Conservation (phyloP, 2,329 filamentous ascomycete genomes). For the Acrodontium crateriforme region DNA sequence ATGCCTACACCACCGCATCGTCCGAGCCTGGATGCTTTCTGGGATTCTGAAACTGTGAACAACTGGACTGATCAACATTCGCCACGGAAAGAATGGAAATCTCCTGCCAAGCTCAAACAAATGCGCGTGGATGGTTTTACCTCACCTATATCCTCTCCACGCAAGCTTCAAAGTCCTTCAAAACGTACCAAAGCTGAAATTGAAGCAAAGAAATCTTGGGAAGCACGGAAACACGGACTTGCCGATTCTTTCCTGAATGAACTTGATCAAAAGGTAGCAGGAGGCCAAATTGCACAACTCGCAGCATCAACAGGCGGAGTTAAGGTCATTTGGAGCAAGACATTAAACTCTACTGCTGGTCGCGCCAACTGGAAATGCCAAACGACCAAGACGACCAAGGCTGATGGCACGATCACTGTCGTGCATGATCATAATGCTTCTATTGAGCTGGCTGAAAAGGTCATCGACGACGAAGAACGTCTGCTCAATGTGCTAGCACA, state of each 20-base stretch:
- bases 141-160: slow-evolving; percentile 23
- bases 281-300: slow-evolving; percentile 44
- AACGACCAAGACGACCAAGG: slow-evolving; percentile 22
- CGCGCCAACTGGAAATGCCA: slow-evolving; percentile 38
- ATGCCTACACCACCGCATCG: slow-evolving; percentile 43
- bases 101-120: slow-evolving; percentile 19
- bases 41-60: slow-evolving; percentile 45
- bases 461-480: slow-evolving; percentile 64
- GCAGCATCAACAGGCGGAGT: slow-evolving; percentile 55
- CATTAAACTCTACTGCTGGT: slow-evolving; percentile 67
- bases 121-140: slow-evolving; percentile 8
- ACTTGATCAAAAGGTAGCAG: slow-evolving; percentile 52
- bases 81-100: slow-evolving; percentile 34
- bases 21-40: slow-evolving; percentile 44
- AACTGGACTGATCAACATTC: slow-evolving; percentile 52
- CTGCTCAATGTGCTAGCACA: slow-evolving; percentile 88
- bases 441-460: slow-evolving; percentile 80
- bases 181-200: slow-evolving; percentile 18
- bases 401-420: slow-evolving; percentile 9
- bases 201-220: slow-evolving; percentile 46
- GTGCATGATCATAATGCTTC: slow-evolving; percentile 42
- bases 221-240: slow-evolving; percentile 45
- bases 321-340: slow-evolving; percentile 59
- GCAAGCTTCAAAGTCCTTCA: slow-evolving; percentile 25
- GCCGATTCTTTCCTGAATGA: slow-evolving; percentile 52